A percentile compares a stretch with the other conserved stretches of the same genome.
Evolutionary conservation across 352 stramenopile genomes (phyloP).

Genomic region (Phytophthora pinifolia): DNA sequence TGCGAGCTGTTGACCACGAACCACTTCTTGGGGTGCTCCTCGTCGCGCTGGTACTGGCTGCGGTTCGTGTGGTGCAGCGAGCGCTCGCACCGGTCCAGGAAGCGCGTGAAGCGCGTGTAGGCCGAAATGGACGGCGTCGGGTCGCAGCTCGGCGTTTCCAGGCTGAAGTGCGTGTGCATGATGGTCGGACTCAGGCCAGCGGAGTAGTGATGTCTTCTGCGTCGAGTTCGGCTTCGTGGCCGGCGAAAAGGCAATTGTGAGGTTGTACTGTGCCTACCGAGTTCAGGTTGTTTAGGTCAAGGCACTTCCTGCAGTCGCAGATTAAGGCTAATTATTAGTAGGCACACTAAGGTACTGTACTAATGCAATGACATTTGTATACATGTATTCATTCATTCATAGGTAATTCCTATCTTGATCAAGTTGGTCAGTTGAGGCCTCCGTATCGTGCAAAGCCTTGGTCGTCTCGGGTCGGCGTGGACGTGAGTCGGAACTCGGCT

Average conservation of each 20-base stretch:
- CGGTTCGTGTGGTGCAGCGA: conserved; percentile 16
- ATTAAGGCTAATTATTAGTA: no score
- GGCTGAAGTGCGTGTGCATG: conserved; percentile 6
- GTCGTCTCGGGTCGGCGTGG: conserved; percentile 20
- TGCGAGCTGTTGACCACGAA: conserved; percentile 10
- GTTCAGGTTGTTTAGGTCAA: no score
- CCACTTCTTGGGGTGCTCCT: conserved; percentile 10
- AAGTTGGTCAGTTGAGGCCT: conserved; percentile 16
- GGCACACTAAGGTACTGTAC: not conserved
- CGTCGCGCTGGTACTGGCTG: conserved; percentile 5
- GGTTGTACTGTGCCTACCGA: no score
- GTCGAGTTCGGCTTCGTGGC: no score
- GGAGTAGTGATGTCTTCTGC: no score
- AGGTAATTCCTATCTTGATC: conserved; percentile 10
- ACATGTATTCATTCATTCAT: not conserved
- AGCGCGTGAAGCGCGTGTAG: conserved; percentile 6
- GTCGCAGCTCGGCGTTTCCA: not conserved
- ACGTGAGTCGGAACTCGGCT: conserved; percentile 25
- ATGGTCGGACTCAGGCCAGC: no score
- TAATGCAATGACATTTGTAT: no score
- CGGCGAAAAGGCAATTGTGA: no score
- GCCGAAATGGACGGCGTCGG: not conserved
- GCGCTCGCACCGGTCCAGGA: conserved; percentile 18
- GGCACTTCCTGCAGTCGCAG: no score
- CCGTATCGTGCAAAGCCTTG: conserved; percentile 25